phyloP scores from a whole-genome alignment of 1,284 basidiomycete species.

The Vanrija sp. region DNA sequence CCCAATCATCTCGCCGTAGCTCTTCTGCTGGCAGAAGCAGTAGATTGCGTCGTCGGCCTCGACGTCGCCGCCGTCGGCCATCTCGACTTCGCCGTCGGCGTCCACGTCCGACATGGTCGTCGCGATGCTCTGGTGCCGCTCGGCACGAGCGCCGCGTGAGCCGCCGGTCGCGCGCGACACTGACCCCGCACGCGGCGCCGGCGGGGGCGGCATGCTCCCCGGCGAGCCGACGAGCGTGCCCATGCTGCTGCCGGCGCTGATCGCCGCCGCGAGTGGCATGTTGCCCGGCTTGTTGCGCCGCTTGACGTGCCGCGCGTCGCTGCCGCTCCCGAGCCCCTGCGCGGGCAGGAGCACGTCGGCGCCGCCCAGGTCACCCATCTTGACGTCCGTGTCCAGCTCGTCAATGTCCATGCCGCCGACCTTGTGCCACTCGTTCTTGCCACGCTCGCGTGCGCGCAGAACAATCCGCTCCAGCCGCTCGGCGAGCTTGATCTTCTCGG shows the following conservation, averaged over 20 bases:
- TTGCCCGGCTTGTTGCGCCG: slow-evolving; percentile 9
- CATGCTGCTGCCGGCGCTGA: slow-evolving; percentile 6
- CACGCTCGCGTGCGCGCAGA: slow-evolving; percentile 39
- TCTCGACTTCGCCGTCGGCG: slow-evolving; percentile 25
- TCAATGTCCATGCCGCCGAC: slow-evolving; percentile 46
- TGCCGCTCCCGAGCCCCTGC: slow-evolving; percentile 34
- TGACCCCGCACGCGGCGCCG: slow-evolving; percentile 5
- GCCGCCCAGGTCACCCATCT: slow-evolving; percentile 32
- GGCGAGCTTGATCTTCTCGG: slow-evolving; percentile 46
- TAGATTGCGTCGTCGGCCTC: slow-evolving; percentile 60
- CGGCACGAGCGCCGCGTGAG: slow-evolving; percentile 8
- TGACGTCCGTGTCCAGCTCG: slow-evolving; percentile 22
- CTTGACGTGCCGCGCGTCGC: slow-evolving; percentile 7
- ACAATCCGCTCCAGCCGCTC: slow-evolving; percentile 45
- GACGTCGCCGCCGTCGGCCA: slow-evolving; percentile 22
- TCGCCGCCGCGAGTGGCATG: slow-evolving; percentile 6
- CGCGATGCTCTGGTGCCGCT: slow-evolving; percentile 16
- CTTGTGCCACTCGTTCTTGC: slow-evolving; percentile 40
- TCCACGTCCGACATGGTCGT: slow-evolving; percentile 22
- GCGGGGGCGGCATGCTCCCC: slow-evolving; percentile 6
- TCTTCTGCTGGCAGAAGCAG: slow-evolving; percentile 81
- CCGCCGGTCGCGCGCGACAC: background rate
- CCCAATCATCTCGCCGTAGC: slow-evolving; percentile 93
- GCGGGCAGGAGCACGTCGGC: slow-evolving; percentile 38
- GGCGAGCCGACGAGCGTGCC: background rate